Evolutionary conservation across 2,329 filamentous ascomycete species (phyloP).

Genomic region (Penicillium sp.): DNA sequence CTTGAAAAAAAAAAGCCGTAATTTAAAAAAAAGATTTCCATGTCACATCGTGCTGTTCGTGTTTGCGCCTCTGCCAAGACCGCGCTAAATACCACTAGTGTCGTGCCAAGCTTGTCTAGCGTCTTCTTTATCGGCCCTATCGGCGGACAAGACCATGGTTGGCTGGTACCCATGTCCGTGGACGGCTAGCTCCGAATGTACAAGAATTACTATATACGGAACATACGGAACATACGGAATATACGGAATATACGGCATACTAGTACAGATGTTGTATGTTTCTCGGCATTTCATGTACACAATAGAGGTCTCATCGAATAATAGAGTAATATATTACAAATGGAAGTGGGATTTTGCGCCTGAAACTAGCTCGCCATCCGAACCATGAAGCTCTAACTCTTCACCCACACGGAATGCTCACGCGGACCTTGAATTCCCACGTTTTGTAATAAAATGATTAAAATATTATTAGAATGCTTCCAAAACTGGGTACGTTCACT

Average conservation of each 20-base stretch:
- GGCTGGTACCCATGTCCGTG: neutral
- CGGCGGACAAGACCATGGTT: neutral
- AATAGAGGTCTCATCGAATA: neutral
- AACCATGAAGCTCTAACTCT: neutral
- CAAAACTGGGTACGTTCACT: neutral
- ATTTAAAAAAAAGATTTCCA: neutral
- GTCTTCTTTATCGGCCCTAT: constrained; percentile 14
- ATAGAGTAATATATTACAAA: neutral
- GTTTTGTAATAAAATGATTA: constrained; percentile 7
- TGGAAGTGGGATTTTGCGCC: neutral
- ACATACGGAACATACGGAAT: too few relatives aligned
- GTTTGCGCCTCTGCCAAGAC: neutral
- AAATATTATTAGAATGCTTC: constrained; percentile 17
- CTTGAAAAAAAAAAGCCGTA: neutral
- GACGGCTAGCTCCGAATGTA: neutral
- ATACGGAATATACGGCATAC: too few relatives aligned
- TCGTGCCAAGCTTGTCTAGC: neutral
- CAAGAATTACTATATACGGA: neutral
- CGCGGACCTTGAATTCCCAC: neutral
- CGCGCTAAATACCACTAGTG: neutral
- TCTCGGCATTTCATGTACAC: neutral
- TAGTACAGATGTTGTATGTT: neutral
- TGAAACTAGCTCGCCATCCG: constrained; percentile 7
- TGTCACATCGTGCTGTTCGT: neutral
- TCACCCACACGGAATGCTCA: neutral